A percentile compares a stretch with the other conserved stretches of the same genome.
Conservation (phyloP, 176 grass and related monocot genomes). For the Poa annua region DNA sequence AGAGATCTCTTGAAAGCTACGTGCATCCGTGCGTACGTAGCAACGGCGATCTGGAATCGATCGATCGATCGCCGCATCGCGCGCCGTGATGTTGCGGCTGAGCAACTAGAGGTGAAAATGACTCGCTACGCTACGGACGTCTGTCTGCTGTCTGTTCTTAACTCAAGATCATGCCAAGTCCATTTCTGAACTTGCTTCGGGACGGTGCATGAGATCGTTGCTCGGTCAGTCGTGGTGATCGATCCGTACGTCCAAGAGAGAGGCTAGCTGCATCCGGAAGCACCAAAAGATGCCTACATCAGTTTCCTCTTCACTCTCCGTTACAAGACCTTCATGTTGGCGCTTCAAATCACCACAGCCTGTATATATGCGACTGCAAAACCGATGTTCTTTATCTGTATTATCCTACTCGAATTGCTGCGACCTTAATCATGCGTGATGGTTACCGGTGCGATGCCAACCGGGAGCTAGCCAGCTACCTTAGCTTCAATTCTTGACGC, state of each 20-base stretch:
- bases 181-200: constrained; percentile 39
- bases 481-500: constrained; percentile 3
- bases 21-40: neutral
- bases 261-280: constrained; percentile 8
- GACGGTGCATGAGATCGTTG: constrained; percentile 23
- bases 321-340: constrained; percentile 34
- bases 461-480: constrained; percentile 1
- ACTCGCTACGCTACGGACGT: neutral
- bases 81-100: neutral
- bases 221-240: neutral
- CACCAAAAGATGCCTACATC: constrained; percentile 11
- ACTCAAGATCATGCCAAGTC: neutral
- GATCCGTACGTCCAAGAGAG: neutral
- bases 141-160: neutral
- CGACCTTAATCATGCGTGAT: constrained; percentile 33
- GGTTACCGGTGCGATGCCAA: constrained; percentile 38
- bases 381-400: neutral
- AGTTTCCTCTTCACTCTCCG: neutral
- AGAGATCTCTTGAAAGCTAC: constrained; percentile 42
- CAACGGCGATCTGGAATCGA: neutral
- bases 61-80: neutral
- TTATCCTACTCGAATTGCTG: constrained; percentile 11
- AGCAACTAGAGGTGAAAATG: neutral
- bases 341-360: constrained; percentile 49
- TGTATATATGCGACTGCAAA: constrained; percentile 32